Evolutionary conservation across 345 rosid species (phyloP).

Genomic region (Brassica juncea): DNA sequence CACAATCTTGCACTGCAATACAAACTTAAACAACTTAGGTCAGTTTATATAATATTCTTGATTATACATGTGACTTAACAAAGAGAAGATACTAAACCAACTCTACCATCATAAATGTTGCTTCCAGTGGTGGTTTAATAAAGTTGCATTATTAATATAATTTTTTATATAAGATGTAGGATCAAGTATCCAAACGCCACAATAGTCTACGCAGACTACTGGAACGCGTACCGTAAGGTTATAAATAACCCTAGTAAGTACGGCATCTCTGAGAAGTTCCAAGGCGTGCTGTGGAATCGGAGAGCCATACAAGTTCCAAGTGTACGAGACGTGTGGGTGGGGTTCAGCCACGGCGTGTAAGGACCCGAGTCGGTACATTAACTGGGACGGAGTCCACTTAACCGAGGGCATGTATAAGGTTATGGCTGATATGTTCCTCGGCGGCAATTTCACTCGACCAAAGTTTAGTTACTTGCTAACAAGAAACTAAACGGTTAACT

Average conservation of each 20-base stretch:
- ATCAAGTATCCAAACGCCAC: slow-evolving; percentile 56
- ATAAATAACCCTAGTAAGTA: slow-evolving; percentile 52
- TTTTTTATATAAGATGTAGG: slow-evolving; percentile 18
- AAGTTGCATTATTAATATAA: neutral
- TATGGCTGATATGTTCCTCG: slow-evolving; percentile 62
- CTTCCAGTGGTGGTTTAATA: neutral
- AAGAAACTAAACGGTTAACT: slow-evolving; percentile 41
- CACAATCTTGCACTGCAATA: slow-evolving; percentile 60
- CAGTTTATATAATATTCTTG: slow-evolving; percentile 1
- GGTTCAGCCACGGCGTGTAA: slow-evolving; percentile 49
- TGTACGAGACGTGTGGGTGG: slow-evolving; percentile 60
- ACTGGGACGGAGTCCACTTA: slow-evolving; percentile 98
- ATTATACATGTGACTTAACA: neutral
- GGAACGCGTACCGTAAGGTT: slow-evolving; percentile 67
- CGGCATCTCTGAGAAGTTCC: slow-evolving; percentile 68
- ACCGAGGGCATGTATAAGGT: slow-evolving; percentile 85
- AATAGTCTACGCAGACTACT: slow-evolving; percentile 73
- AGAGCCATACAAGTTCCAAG: slow-evolving; percentile 65
- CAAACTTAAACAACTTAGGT: slow-evolving; percentile 50
- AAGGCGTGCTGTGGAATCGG: slow-evolving; percentile 82
- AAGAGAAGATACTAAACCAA: neutral
- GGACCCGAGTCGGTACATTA: slow-evolving; percentile 61
- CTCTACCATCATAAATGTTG: neutral
- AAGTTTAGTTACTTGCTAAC: slow-evolving; percentile 53
- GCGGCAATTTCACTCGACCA: slow-evolving; percentile 62